phyloP scores from a whole-genome alignment of 2,329 filamentous ascomycete genomes.

The Aspergillus puulaauensis region DNA sequence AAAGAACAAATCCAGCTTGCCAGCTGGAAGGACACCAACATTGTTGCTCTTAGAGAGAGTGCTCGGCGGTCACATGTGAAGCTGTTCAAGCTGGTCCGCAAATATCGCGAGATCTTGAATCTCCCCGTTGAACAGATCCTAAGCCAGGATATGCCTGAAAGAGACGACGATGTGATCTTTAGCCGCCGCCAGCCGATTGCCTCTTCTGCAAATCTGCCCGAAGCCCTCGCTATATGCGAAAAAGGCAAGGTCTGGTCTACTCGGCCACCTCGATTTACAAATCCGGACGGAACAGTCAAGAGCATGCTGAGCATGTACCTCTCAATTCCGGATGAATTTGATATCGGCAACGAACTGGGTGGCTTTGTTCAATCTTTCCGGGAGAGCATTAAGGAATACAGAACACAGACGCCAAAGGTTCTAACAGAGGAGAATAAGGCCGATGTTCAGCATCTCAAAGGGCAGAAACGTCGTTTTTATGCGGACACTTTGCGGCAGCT shows the following conservation, averaged over 20 bases:
- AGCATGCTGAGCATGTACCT: conserved; percentile 69
- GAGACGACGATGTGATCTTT: conserved; percentile 31
- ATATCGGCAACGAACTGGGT: conserved; percentile 61
- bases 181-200: conserved; percentile 13
- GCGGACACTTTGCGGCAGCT: conserved; percentile 82
- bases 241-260: conserved; percentile 35
- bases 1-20: conserved; percentile 89
- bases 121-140: conserved; percentile 69
- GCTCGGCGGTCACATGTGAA: conserved; percentile 88
- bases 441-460: conserved; percentile 82
- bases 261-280: conserved; percentile 66
- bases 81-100: conserved; percentile 85
- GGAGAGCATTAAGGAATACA: conserved; percentile 68
- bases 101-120: conserved; percentile 77
- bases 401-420: conserved; percentile 77
- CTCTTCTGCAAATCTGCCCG: conserved; percentile 24
- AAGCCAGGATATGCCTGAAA: conserved; percentile 31
- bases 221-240: conserved; percentile 34
- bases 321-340: conserved; percentile 52
- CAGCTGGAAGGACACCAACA: conserved; percentile 98
- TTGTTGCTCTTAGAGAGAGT: conserved; percentile 83
- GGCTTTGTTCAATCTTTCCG: conserved; percentile 69
- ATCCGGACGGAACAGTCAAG: conserved; percentile 66
- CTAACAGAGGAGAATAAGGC: conserved; percentile 85
- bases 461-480: conserved; percentile 83